Evolutionary conservation across 768 basidiomycete species (phyloP).

Genomic region (Pisolithus orientalis): DNA sequence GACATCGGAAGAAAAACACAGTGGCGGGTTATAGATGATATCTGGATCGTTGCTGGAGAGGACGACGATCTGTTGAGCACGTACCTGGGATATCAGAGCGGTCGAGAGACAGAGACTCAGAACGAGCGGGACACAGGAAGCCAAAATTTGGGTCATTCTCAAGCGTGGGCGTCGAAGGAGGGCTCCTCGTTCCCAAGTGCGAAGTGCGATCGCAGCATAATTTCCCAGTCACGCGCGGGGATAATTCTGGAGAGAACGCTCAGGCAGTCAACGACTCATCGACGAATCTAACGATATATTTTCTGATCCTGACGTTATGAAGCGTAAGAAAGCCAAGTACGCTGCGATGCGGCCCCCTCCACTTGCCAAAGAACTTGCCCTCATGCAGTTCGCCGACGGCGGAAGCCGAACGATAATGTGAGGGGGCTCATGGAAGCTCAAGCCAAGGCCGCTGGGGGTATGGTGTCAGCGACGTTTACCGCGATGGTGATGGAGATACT

Average conservation of each 20-base stretch:
- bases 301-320: slow-evolving; percentile 21
- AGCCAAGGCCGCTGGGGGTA: slow-evolving; percentile 37
- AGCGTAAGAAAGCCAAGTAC: slow-evolving; percentile 51
- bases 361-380: slow-evolving; percentile 57
- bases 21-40: slow-evolving; percentile 23
- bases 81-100: slow-evolving; percentile 1
- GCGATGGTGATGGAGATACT: slow-evolving; percentile 54
- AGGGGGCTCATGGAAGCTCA: slow-evolving; percentile 49
- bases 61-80: slow-evolving; percentile 18
- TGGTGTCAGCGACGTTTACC: slow-evolving; percentile 45
- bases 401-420: slow-evolving; percentile 51
- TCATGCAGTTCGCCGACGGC: slow-evolving; percentile 67
- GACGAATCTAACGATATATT: background rate
- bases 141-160: slow-evolving; percentile 12
- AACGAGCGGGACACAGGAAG: slow-evolving; percentile 13
- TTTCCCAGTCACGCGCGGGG: too few species aligned
- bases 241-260: too few species aligned
- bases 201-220: background rate
- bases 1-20: slow-evolving; percentile 11
- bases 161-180: background rate
- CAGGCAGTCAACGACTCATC: background rate
- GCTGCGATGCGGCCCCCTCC: slow-evolving; percentile 35
- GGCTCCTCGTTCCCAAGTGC: background rate
- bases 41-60: slow-evolving; percentile 17
- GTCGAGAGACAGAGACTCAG: slow-evolving; percentile 7